Percentiles rank a stretch among this genome's conserved stretches.
phyloP scores from a whole-genome alignment of 2,329 filamentous ascomycete species.

The Reticulascus tulasneorum region DNA sequence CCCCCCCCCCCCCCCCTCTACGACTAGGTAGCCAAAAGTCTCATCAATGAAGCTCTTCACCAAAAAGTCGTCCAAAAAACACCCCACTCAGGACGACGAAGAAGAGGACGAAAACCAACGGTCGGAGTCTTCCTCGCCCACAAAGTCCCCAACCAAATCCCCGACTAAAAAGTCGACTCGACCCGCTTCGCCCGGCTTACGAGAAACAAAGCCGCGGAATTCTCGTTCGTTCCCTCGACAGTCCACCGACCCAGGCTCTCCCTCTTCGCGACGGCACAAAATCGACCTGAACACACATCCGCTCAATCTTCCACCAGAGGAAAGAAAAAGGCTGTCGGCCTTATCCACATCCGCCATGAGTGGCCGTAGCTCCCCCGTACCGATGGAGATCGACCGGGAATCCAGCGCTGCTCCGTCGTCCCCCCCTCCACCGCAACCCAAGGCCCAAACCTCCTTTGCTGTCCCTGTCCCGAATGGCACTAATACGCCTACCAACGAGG shows the following conservation, averaged over 20 bases:
- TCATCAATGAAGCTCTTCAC: constrained; percentile 50
- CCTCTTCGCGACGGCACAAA: constrained; percentile 47
- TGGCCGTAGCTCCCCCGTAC: constrained; percentile 46
- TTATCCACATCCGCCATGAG: constrained; percentile 59
- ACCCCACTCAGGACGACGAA: constrained; percentile 30
- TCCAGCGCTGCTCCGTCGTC: constrained; percentile 48
- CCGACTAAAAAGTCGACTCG: constrained; percentile 32
- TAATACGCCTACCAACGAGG: constrained; percentile 38
- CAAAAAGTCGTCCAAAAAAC: constrained; percentile 41
- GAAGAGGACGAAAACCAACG: constrained; percentile 30
- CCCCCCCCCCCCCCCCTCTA: constrained; percentile 17
- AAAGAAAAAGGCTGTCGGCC: constrained; percentile 71
- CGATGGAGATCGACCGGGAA: constrained; percentile 74
- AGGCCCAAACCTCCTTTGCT: constrained; percentile 41
- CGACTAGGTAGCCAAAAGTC: too few relatives aligned
- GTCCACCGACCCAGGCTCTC: constrained; percentile 41
- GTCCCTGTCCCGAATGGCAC: constrained; percentile 49
- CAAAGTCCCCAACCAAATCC: constrained; percentile 22
- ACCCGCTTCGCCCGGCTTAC: constrained; percentile 20
- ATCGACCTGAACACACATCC: constrained; percentile 74
- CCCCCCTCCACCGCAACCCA: constrained; percentile 40
- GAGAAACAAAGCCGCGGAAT: constrained; percentile 33
- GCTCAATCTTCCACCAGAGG: constrained; percentile 84
- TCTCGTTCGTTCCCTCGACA: constrained; percentile 44
- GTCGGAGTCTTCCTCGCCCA: constrained; percentile 26